Evolutionary conservation across 495 filamentous ascomycete genomes (phyloP), one percentile per base, ranked within the genome.

Genomic region (Apiosordaria backusii): DNA sequence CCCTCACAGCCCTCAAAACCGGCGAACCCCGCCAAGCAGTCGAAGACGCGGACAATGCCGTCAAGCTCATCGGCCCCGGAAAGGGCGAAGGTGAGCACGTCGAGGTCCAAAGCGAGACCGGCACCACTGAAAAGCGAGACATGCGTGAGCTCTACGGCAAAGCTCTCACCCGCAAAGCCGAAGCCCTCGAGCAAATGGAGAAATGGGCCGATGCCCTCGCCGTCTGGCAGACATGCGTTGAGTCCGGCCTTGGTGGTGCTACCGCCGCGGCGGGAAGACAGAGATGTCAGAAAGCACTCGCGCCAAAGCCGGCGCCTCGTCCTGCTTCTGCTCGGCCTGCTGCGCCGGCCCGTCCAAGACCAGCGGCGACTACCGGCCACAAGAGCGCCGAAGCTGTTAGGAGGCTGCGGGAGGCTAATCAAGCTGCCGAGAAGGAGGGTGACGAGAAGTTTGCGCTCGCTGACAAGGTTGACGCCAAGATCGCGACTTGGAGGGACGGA

Each of bases 131-230:
- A 19, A 82, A 84, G 26, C 96, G 97, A 66, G 88, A 92, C 54
- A 97, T 99, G 93, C 88, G 84, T 57, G 92, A 94, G 50, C 92
- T 96, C 73, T 98, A 88, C 76, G 91, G 90, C 59, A 98, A 97
- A 77, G 93, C 93, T 0, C 81, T 97, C 53, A 93, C 89, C 76
- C 89, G 96, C 64, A 97, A 97, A 81, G 95, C 96, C 16, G 96
- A 98, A 76, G 94, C 91, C 1, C 82, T 98, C 27, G 95, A 99
- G 78, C 91, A 97, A 70, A 88, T 99, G 72, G 95, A 99, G 79
- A 90, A 90, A 73, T 99, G 95, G 94, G 73, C 77, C 2, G 93
- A 97, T 27, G 96, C 95, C 3, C 87, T 85, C 0, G 80, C 84
- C 21, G 84, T 88, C 0, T 99, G 95, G 95, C 87, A 87, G 67